Evolutionary conservation across 768 basidiomycete genomes (phyloP).

Genomic region (Kwoniella shandongensis): DNA sequence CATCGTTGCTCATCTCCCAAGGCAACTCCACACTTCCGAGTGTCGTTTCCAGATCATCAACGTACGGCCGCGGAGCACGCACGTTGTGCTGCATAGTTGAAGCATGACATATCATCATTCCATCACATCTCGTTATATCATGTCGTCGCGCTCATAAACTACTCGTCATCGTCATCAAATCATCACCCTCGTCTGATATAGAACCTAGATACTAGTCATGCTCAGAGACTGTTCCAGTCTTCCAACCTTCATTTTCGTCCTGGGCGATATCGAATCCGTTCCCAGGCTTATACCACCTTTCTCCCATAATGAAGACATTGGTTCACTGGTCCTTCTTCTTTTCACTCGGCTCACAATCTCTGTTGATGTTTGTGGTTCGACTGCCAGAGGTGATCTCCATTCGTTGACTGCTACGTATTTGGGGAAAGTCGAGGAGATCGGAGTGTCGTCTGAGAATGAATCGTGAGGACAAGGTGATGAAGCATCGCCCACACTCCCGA

Average conservation of each 20-base stretch:
- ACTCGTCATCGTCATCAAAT: too few relatives aligned
- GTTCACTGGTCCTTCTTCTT: slow-evolving; percentile 7
- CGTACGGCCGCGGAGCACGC: too few relatives aligned
- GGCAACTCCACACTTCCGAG: too few relatives aligned
- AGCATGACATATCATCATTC: too few relatives aligned
- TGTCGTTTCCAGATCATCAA: too few relatives aligned
- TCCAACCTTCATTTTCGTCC: slow-evolving; percentile 1
- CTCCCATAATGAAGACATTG: slow-evolving; percentile 10
- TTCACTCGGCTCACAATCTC: neutral
- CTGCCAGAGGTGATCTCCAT: neutral
- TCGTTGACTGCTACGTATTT: neutral
- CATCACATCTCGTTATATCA: too few relatives aligned
- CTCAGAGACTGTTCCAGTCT: too few relatives aligned
- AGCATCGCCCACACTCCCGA: neutral
- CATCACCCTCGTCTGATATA: too few relatives aligned
- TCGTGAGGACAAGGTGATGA: neutral
- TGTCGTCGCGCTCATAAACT: too few relatives aligned
- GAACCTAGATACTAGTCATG: too few relatives aligned
- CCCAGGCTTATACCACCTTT: slow-evolving; percentile 8
- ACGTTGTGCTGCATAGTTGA: too few relatives aligned
- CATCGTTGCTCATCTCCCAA: too few relatives aligned
- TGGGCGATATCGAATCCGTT: slow-evolving; percentile 8
- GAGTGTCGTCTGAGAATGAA: neutral
- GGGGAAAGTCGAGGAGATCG: neutral
- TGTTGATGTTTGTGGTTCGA: neutral